These are phyloP conservation scores for Exophiala phaeomuriformis DNA, from an alignment of 2,329 filamentous ascomycete species.

Conservation along the genomic window DNA sequence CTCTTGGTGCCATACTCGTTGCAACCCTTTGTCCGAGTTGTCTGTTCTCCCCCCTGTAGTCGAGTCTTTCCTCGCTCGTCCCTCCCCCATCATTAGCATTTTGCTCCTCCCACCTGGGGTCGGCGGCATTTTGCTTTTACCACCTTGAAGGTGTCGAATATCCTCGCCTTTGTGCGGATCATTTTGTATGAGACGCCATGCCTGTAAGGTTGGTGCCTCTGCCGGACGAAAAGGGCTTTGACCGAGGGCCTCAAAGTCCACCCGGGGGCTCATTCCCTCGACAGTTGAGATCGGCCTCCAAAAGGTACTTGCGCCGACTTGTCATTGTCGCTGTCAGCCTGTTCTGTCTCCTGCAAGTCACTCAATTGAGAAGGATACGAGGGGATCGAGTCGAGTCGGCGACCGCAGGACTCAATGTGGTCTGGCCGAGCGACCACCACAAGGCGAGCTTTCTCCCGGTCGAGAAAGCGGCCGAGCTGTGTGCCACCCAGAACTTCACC, in stretches of 20 bases:
- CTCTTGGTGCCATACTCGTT: too few species aligned
- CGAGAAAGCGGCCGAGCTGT: conserved; percentile 7
- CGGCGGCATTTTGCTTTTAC: too few species aligned
- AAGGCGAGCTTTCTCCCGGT: conserved; percentile 8
- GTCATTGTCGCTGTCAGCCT: conserved; percentile 1
- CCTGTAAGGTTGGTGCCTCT: background rate
- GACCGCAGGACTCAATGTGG: conserved; percentile 2
- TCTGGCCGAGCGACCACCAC: background rate
- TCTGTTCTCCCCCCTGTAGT: too few species aligned
- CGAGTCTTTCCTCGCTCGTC: too few species aligned
- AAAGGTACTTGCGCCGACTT: conserved; percentile 1
- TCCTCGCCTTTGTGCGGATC: too few species aligned
- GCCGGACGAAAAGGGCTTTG: background rate
- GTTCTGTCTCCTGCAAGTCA: background rate
- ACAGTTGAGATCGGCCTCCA: background rate
- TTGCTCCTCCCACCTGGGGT: too few species aligned
- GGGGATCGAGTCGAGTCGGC: conserved; percentile 1
- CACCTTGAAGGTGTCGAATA: too few species aligned
- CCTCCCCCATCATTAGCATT: too few species aligned
- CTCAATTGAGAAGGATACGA: background rate
- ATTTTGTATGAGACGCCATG: background rate
- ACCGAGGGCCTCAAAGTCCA: background rate
- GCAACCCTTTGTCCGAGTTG: too few species aligned
- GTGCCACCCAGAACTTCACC: conserved; percentile 6
- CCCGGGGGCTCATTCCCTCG: background rate